Evolutionary conservation across 495 filamentous ascomycete species (phyloP), one percentile per base, ranked within the genome.

Genomic region (Podospora pseudoanserina): DNA sequence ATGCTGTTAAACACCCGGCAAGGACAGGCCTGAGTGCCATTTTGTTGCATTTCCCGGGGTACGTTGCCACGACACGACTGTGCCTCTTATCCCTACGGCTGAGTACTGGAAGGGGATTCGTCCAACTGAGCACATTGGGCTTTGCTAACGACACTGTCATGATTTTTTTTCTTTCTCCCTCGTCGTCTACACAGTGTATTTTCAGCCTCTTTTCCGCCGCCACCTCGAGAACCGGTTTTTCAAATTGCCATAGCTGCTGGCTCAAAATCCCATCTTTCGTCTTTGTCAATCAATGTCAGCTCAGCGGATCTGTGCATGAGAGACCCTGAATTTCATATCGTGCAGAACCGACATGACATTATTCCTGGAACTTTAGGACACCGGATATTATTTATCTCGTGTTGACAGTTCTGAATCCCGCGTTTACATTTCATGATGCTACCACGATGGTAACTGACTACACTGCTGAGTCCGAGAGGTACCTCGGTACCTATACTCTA

Each of bases 221-320:
- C 55, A 58, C 55, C 16, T 58, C n/a, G 4, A 58, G n/a, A 58
- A 19, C 55, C n/a, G 55, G 23, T 58, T 58, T 57, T 58, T 18
- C n/a, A 19, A 26, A 58, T 20, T 58, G n/a, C 55, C 55, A 58
- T 58, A 5, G 5, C 23, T 20, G 3, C 55, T 58, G 55, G 55
- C n/a, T 49, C n/a, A 26, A 23, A 58, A 19, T 58, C 55, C 55
- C 55, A 58, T 58, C 13, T 20, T 15, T 58, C 55, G 13, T 58
- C 23, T 26, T 26, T 13, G n/a, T 56, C 65, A 39, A 54, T 56
- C 65, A 39, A 54, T 39, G n/a, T 32, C 64, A 65, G 39, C n/a
- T 20, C 55, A 5, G 23, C 55, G 23, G n/a, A 58, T 26, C n/a
- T 58, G 55, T 19, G 23, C 55, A 58, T 58, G 55, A 26, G 5